These are phyloP conservation scores for Purpureocillium lavendulum DNA, from an alignment of 2,329 filamentous ascomycete species.

Conservation along the genomic window DNA sequence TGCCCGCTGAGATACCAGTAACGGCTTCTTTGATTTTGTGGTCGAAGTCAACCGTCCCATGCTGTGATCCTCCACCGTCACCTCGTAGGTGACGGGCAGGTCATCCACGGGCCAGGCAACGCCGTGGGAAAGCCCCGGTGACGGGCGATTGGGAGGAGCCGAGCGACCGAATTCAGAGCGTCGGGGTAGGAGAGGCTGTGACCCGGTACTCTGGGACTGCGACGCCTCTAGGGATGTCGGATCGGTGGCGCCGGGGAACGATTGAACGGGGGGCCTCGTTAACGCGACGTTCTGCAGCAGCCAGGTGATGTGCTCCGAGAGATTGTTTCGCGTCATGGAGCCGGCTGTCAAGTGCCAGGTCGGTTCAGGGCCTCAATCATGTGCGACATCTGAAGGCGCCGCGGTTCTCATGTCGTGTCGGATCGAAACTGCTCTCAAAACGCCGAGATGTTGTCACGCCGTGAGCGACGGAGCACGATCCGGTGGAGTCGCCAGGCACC, in stretches of 20 bases:
- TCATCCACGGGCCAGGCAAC: constrained; percentile 11
- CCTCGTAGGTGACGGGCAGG: constrained; percentile 16
- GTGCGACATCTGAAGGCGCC: constrained; percentile 3
- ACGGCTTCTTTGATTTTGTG: constrained; percentile 35
- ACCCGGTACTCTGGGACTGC: constrained; percentile 14
- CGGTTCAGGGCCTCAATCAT: constrained; percentile 10
- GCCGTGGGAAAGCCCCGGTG: constrained; percentile 12
- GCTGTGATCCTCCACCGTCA: constrained; percentile 17
- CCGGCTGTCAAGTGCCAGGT: constrained; percentile 19
- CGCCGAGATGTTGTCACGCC: not conserved
- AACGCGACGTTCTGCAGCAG: constrained; percentile 39
- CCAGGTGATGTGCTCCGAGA: constrained; percentile 49
- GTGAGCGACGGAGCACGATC: too few species aligned
- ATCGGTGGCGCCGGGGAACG: constrained; percentile 24
- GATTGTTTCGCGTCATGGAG: constrained; percentile 57
- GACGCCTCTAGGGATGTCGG: constrained; percentile 13
- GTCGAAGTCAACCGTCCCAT: constrained; percentile 39
- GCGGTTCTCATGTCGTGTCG: not conserved
- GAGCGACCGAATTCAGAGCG: not conserved
- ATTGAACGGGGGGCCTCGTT: constrained; percentile 29
- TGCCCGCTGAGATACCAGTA: constrained; percentile 31
- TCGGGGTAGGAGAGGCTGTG: not conserved
- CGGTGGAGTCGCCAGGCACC: not conserved
- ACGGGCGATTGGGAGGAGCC: constrained; percentile 1
- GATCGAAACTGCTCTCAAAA: not conserved